Conservation (phyloP, 1,139 yeast species). For the Saccharomyces hybrid region DNA sequence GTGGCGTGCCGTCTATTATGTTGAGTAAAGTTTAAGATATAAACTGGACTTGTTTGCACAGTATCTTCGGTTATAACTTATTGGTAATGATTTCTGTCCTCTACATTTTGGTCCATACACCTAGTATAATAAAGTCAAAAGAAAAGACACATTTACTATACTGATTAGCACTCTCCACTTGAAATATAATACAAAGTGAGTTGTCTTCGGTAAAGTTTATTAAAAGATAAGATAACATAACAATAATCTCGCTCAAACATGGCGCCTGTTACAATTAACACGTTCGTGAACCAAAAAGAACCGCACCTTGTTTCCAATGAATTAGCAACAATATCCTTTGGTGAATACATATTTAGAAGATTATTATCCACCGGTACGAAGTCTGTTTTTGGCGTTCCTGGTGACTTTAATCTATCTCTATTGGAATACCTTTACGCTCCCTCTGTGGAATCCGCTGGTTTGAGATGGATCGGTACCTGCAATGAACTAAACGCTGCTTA, state of each 20-base stretch:
- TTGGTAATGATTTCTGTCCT: background rate
- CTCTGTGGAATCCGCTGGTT: slow-evolving; percentile 17
- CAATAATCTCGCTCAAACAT: background rate
- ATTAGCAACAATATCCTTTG: slow-evolving; percentile 26
- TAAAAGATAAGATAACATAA: background rate
- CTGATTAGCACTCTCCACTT: background rate
- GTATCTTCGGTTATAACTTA: background rate
- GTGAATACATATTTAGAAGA: slow-evolving; percentile 29
- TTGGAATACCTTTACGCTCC: slow-evolving; percentile 45
- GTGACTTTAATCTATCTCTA: too few relatives aligned
- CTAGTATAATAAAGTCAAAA: background rate
- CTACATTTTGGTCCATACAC: too few relatives aligned
- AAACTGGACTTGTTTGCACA: background rate
- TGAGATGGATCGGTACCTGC: slow-evolving; percentile 44
- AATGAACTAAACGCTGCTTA: slow-evolving; percentile 55
- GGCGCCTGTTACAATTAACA: background rate
- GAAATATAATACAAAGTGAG: background rate
- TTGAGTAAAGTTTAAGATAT: background rate
- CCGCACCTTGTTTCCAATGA: background rate
- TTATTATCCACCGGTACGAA: slow-evolving; percentile 26
- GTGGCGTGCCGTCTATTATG: background rate
- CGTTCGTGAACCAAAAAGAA: background rate
- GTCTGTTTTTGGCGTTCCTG: slow-evolving; percentile 42
- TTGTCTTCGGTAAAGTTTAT: background rate
- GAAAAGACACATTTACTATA: too few relatives aligned